Evolutionary conservation across 225 moss, liverwort and hornwort genomes (phyloP).

Genomic region (Lunularia cruciata): DNA sequence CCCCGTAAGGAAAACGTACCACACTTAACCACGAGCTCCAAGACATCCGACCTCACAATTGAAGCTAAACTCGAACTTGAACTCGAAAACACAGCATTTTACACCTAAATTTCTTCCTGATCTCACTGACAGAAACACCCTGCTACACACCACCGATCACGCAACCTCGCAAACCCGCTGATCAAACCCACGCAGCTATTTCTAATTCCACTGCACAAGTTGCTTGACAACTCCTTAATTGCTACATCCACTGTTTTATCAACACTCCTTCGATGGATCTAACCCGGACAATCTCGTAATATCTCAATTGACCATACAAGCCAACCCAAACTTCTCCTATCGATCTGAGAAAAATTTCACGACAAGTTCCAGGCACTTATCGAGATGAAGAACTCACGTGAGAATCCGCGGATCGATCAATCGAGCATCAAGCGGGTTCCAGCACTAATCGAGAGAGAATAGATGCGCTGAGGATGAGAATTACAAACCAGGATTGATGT

Average conservation of each 20-base stretch:
- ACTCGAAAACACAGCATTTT: neutral
- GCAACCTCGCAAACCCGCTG: neutral
- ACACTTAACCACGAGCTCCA: neutral
- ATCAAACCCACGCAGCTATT: neutral
- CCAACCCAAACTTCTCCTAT: neutral
- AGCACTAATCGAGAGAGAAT: neutral
- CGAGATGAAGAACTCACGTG: neutral
- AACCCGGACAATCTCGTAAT: too few species aligned
- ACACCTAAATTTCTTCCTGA: neutral
- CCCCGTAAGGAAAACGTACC: neutral
- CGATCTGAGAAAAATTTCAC: neutral
- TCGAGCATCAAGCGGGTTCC: neutral
- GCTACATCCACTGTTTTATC: too few species aligned
- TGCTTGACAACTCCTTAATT: too few species aligned
- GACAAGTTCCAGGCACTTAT: neutral
- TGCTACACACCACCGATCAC: neutral
- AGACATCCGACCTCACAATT: neutral
- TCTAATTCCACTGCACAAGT: too few species aligned
- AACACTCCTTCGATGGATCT: too few species aligned
- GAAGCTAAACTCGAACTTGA: neutral
- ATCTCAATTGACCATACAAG: neutral
- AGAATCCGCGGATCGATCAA: slow-evolving; percentile 11
- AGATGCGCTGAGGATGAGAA: neutral
- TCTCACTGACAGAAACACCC: neutral
- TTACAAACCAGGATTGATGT: neutral